Evolutionary conservation across 106 monocot genomes (phyloP).

Genomic region (Phalaenopsis equestris): DNA sequence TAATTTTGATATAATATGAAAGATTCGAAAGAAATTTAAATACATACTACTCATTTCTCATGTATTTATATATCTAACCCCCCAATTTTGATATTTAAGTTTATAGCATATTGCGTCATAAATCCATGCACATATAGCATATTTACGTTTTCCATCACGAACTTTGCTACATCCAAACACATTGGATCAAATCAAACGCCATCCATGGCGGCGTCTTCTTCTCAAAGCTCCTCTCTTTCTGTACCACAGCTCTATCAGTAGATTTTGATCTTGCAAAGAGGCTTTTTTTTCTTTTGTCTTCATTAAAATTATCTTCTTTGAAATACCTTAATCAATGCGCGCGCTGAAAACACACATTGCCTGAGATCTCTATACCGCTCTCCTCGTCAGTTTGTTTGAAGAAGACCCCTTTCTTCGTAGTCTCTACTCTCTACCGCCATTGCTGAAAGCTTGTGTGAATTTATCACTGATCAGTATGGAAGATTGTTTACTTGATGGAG

Average conservation of each 20-base stretch:
- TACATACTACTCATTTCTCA: too few species aligned
- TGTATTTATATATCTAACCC: too few species aligned
- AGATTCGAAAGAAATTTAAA: too few species aligned
- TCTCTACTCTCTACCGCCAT: slow-evolving; percentile 11
- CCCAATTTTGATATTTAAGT: too few species aligned
- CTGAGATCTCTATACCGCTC: slow-evolving; percentile 13
- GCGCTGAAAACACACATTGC: slow-evolving; percentile 9
- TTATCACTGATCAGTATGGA: not conserved
- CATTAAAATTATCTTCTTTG: not conserved
- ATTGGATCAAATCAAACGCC: slow-evolving; percentile 24
- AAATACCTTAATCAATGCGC: not conserved
- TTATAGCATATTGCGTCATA: too few species aligned
- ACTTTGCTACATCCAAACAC: slow-evolving; percentile 30
- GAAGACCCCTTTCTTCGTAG: slow-evolving; percentile 10
- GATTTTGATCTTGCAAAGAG: not conserved
- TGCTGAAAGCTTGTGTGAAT: slow-evolving; percentile 35
- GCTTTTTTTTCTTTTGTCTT: not conserved
- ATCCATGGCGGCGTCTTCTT: slow-evolving; percentile 14
- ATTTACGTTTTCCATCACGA: slow-evolving; percentile 10
- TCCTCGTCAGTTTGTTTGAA: slow-evolving; percentile 16
- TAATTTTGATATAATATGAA: too few species aligned
- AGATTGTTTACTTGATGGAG: not conserved
- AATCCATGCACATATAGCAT: too few species aligned
- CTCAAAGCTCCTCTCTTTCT: slow-evolving; percentile 19
- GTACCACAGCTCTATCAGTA: not conserved